Evolutionary conservation across 2,329 filamentous ascomycete species (phyloP).

Genomic region (Fusarium sororula): DNA sequence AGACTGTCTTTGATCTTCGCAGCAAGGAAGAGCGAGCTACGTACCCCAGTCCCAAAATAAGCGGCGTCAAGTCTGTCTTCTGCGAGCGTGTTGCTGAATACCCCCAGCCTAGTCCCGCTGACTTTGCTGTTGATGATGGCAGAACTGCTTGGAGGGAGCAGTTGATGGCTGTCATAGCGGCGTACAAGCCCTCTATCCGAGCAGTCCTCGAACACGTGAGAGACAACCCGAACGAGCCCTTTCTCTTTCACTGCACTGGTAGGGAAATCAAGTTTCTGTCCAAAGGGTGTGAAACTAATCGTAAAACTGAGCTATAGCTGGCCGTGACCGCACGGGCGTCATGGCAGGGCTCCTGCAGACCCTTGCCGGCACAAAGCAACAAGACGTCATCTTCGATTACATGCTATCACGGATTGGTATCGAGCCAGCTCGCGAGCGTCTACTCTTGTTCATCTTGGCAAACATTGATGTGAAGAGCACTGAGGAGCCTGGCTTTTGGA

Average conservation of each 20-base stretch:
- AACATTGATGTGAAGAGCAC: constrained; percentile 49
- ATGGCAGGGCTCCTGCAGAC: constrained; percentile 59
- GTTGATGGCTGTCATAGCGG: constrained; percentile 57
- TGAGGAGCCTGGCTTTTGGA: constrained; percentile 59
- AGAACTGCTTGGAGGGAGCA: constrained; percentile 55
- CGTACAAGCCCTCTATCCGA: constrained; percentile 54
- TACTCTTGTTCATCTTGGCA: constrained; percentile 54
- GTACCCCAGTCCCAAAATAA: constrained; percentile 56
- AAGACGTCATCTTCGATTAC: constrained; percentile 59
- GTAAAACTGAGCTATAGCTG: constrained; percentile 49
- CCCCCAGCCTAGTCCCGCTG: constrained; percentile 48
- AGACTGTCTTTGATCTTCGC: constrained; percentile 62
- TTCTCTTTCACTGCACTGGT: constrained; percentile 66
- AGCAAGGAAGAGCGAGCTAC: constrained; percentile 53
- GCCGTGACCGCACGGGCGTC: constrained; percentile 64
- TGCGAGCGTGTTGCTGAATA: constrained; percentile 48
- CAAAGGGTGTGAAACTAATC: background rate
- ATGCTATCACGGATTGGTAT: constrained; percentile 63
- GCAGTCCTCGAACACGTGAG: constrained; percentile 59
- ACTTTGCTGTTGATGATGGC: constrained; percentile 57
- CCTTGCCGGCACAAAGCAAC: constrained; percentile 57
- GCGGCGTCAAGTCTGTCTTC: constrained; percentile 59
- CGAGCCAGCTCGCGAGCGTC: constrained; percentile 59
- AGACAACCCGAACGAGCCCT: constrained; percentile 55
- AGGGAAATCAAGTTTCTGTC: constrained; percentile 33